Conservation (phyloP, 176 grass and related monocot species). For the Lolium rigidum region DNA sequence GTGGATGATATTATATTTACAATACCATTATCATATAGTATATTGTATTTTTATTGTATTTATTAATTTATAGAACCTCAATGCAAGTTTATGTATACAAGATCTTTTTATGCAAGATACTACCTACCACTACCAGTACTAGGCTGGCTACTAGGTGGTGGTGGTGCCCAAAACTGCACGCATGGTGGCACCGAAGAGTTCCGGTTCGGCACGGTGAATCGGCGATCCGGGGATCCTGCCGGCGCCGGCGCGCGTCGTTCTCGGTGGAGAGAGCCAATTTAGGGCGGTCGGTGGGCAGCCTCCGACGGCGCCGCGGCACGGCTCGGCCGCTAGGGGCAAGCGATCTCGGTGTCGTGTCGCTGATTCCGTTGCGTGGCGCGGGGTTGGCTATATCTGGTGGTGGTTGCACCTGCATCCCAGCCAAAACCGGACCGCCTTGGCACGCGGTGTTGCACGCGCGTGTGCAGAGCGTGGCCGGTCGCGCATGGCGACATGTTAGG, state of each 20-base stretch:
- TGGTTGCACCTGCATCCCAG: background rate
- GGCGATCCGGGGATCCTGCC: background rate
- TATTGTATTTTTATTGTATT: no score
- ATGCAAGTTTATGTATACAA: no score
- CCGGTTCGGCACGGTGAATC: background rate
- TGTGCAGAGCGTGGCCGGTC: background rate
- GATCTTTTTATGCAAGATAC: no score
- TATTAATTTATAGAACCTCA: no score
- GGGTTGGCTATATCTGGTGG: background rate
- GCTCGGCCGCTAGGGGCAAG: no score
- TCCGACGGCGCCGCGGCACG: background rate
- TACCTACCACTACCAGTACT: no score
- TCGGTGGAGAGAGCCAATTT: background rate
- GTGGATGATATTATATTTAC: no score
- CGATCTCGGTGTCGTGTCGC: background rate
- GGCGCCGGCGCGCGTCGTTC: constrained; percentile 17
- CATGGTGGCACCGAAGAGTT: background rate
- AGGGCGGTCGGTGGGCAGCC: background rate
- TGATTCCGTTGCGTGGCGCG: background rate
- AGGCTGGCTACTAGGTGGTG: no score
- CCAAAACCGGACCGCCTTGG: background rate
- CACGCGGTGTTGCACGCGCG: background rate
- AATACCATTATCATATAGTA: no score
- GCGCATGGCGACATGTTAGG: background rate
- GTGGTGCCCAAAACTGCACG: background rate